These are phyloP conservation scores for Vararia minispora DNA, from an alignment of 768 basidiomycete genomes.

Conservation along the genomic window DNA sequence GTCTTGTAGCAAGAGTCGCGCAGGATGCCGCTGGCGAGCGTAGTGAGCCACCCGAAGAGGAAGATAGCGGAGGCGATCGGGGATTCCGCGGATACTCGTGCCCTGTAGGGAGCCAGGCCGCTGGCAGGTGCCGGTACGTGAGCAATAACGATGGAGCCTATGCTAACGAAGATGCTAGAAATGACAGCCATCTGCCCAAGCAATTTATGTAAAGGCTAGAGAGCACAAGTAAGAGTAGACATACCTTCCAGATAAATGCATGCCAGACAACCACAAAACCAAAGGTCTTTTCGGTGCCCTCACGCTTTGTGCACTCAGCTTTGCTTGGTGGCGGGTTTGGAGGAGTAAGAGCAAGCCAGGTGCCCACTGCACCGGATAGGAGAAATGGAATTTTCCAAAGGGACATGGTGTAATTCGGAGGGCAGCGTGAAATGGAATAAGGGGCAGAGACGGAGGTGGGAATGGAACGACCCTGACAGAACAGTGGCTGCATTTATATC, in stretches of 20 bases:
- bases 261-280: slow-evolving; percentile 10
- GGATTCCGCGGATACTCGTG: background rate
- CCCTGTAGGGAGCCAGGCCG: background rate
- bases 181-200: slow-evolving; percentile 6
- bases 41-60: slow-evolving; percentile 6
- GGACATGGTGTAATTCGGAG: slow-evolving; percentile 4
- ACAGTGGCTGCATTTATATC: too few relatives aligned
- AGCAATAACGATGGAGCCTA: slow-evolving; percentile 1
- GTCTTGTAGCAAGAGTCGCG: slow-evolving; percentile 10
- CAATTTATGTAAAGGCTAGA: background rate
- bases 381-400: slow-evolving; percentile 7
- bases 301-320: slow-evolving; percentile 5
- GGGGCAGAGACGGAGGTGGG: too few relatives aligned
- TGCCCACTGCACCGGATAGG: background rate
- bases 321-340: slow-evolving; percentile 8
- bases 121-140: background rate
- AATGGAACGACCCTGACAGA: too few relatives aligned
- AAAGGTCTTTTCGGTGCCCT: slow-evolving; percentile 10
- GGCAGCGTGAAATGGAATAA: too few relatives aligned
- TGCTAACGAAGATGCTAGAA: slow-evolving; percentile 4
- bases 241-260: slow-evolving; percentile 12
- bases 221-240: background rate
- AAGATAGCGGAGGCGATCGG: background rate
- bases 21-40: slow-evolving; percentile 5
- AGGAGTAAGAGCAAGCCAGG: slow-evolving; percentile 12